Conservation (phyloP, 2,329 filamentous ascomycete species). For the Tolypocladium ophioglossoides region DNA sequence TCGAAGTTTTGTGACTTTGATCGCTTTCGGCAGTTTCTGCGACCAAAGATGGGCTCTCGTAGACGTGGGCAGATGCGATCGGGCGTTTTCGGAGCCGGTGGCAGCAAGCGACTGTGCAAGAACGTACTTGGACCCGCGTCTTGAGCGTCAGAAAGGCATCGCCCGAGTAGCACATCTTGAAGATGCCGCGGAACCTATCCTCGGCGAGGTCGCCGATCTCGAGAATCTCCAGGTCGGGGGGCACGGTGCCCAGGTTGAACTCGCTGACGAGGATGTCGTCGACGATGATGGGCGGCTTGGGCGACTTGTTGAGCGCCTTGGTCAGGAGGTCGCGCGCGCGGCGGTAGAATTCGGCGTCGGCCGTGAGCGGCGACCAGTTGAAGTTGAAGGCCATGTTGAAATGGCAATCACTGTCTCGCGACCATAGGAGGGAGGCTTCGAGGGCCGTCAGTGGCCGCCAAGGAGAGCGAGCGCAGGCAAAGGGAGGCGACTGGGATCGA, state of each 20-base stretch:
- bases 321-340: constrained; percentile 91
- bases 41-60: neutral
- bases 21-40: neutral
- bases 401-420: constrained; percentile 28
- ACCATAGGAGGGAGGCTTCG: constrained; percentile 18
- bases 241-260: constrained; percentile 89
- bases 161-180: constrained; percentile 97
- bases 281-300: constrained; percentile 97
- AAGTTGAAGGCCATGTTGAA: constrained; percentile 97
- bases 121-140: constrained; percentile 79
- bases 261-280: constrained; percentile 98
- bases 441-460: constrained; percentile 7
- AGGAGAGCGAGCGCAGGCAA: neutral
- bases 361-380: constrained; percentile 99
- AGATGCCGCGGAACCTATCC: constrained; percentile 93
- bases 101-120: constrained; percentile 5
- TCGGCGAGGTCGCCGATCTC: constrained; percentile 97
- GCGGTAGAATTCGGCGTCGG: constrained; percentile 83
- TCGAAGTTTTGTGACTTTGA: neutral
- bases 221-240: constrained; percentile 89
- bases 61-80: constrained; percentile 2
- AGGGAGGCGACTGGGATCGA: neutral
- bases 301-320: constrained; percentile 90
- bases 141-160: constrained; percentile 93
- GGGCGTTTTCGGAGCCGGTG: constrained; percentile 9